phyloP scores from a whole-genome alignment of 768 basidiomycete species.

The Suillus lakei region DNA sequence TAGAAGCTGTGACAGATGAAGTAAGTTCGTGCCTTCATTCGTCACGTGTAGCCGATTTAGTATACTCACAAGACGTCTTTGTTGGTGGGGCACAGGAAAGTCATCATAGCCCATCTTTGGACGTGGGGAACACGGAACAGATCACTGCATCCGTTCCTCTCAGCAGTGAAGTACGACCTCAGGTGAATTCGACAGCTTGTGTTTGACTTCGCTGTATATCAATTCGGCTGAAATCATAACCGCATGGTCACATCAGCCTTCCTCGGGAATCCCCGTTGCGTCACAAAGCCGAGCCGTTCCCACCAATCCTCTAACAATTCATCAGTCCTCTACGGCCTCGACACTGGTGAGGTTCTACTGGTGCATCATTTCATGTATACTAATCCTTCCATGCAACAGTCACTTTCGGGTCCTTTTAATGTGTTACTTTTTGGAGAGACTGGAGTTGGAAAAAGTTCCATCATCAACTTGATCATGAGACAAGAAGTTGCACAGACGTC shows the following conservation, averaged over 20 bases:
- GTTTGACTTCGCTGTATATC: not conserved
- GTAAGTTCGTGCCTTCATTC: not conserved
- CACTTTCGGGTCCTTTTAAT: constrained; percentile 24
- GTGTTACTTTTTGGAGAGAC: constrained; percentile 50
- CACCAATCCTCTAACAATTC: not conserved
- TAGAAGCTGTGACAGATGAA: not conserved
- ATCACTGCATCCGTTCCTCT: not conserved
- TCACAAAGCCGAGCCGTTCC: not conserved
- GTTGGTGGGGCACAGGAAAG: not conserved
- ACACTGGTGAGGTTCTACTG: not conserved
- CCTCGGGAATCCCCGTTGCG: too few species aligned
- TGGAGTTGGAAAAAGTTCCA: constrained; percentile 47
- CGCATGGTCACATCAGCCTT: not conserved
- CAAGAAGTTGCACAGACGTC: constrained; percentile 34
- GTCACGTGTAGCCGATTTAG: not conserved
- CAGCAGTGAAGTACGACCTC: not conserved
- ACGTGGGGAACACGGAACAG: not conserved
- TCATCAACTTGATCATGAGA: constrained; percentile 47
- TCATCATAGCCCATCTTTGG: not conserved
- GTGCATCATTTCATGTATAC: not conserved
- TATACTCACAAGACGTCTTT: not conserved
- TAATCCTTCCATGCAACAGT: not conserved
- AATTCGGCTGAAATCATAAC: not conserved
- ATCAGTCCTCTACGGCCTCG: not conserved
- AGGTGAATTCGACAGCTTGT: not conserved